Conservation (phyloP, 768 basidiomycete genomes). For the Agrocybe pediades region DNA sequence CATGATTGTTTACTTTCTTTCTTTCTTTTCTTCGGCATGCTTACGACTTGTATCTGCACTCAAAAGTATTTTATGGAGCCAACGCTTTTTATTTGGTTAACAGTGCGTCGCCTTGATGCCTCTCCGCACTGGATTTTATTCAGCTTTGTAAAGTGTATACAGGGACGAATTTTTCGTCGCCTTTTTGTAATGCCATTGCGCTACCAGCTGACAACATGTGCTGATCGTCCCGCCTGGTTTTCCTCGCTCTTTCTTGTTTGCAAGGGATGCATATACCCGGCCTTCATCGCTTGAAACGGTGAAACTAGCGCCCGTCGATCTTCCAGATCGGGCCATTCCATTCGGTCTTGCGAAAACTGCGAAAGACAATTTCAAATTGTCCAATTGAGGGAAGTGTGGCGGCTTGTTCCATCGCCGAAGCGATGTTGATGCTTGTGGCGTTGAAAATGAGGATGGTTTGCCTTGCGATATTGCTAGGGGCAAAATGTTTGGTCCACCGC, state of each 20-base stretch:
- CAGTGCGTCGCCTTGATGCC: background rate
- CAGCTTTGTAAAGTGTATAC: too few relatives aligned
- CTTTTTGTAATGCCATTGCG: too few relatives aligned
- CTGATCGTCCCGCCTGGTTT: too few relatives aligned
- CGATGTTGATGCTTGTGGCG: background rate
- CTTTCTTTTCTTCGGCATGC: background rate
- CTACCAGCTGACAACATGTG: too few relatives aligned
- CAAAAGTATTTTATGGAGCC: constrained; percentile 1
- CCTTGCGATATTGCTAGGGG: background rate
- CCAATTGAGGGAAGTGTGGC: background rate
- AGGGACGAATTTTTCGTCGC: too few relatives aligned
- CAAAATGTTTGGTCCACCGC: too few relatives aligned
- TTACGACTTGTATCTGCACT: too few relatives aligned
- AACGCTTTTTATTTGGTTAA: background rate
- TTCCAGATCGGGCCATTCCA: background rate
- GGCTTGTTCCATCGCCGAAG: background rate
- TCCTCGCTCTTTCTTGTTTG: too few relatives aligned
- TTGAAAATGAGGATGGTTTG: background rate
- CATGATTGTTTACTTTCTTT: constrained; percentile 34
- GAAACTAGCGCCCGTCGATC: background rate
- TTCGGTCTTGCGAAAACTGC: background rate
- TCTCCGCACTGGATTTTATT: too few relatives aligned
- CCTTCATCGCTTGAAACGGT: background rate
- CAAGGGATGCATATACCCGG: too few relatives aligned
- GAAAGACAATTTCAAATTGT: background rate